Evolutionary conservation across 306 rosid genomes (phyloP).

Genomic region (Astragalus membranaceus): DNA sequence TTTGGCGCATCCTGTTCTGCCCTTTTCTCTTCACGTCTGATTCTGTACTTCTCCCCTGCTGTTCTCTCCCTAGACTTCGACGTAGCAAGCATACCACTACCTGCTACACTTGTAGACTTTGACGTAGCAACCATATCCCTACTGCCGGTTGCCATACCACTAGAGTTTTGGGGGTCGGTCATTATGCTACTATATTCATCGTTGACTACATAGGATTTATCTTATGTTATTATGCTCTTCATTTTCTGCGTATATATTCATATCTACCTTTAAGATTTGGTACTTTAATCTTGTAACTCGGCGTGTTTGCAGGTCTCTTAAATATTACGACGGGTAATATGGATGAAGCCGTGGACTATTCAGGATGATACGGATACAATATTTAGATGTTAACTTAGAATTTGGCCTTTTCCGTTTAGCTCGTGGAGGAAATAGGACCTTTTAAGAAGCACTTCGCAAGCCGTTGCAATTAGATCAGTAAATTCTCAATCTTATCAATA

Average conservation of each 20-base stretch:
- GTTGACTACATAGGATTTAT: background rate
- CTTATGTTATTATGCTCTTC: background rate
- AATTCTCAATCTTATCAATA: background rate
- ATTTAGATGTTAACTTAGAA: slow-evolving; percentile 7
- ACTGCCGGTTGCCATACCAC: too few species aligned
- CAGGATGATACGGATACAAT: slow-evolving; percentile 3
- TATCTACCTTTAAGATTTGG: background rate
- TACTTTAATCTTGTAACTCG: background rate
- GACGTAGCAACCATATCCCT: too few species aligned
- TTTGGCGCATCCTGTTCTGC: too few species aligned
- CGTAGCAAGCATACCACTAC: too few species aligned
- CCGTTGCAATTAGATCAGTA: background rate
- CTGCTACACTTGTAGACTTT: too few species aligned
- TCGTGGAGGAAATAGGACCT: background rate
- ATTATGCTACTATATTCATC: too few species aligned
- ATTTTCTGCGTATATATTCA: background rate
- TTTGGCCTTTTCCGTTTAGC: background rate
- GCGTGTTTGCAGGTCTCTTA: slow-evolving; percentile 21
- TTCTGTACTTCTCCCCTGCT: too few species aligned
- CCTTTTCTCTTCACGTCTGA: too few species aligned
- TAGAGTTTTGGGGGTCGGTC: too few species aligned
- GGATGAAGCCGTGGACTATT: slow-evolving; percentile 12
- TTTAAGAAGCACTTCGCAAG: slow-evolving; percentile 12
- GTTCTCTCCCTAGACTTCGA: too few species aligned
- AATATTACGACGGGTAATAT: slow-evolving; percentile 1